Conservation (phyloP, 257 asterid genomes). For the Primulina eburnea region DNA sequence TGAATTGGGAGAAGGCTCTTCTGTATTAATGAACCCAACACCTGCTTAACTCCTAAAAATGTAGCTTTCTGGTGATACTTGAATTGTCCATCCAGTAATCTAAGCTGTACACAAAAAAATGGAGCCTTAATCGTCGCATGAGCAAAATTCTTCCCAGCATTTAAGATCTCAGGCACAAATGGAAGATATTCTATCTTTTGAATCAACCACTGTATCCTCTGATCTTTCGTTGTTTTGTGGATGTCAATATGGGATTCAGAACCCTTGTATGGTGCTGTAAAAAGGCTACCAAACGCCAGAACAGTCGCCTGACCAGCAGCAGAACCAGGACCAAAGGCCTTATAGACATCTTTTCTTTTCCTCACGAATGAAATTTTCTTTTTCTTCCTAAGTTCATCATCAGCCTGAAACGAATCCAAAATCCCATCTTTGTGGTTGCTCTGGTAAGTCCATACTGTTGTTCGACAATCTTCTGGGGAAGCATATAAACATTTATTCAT, state of each 20-base stretch:
- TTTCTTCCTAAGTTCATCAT: constrained; percentile 73
- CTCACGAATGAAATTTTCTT: constrained; percentile 61
- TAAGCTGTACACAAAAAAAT: constrained; percentile 80
- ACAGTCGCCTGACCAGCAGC: constrained; percentile 58
- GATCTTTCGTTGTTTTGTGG: constrained; percentile 56
- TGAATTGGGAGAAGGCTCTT: constrained; percentile 61
- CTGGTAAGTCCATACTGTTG: constrained; percentile 82
- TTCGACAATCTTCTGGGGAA: constrained; percentile 72
- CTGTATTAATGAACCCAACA: constrained; percentile 50
- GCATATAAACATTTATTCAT: constrained; percentile 53
- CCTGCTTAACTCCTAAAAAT: constrained; percentile 53
- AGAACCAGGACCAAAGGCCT: constrained; percentile 71
- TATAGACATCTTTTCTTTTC: constrained; percentile 66
- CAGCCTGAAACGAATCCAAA: constrained; percentile 80
- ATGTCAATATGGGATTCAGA: constrained; percentile 87
- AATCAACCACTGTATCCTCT: constrained; percentile 51
- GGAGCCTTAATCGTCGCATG: constrained; percentile 55
- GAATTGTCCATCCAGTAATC: constrained; percentile 92
- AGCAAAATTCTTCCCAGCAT: constrained; percentile 74
- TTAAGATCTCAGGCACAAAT: constrained; percentile 57
- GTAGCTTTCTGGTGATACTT: constrained; percentile 76
- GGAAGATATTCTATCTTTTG: constrained; percentile 68
- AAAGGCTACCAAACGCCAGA: constrained; percentile 80
- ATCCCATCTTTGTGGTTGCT: constrained; percentile 48
- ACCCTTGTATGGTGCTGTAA: constrained; percentile 71